Conservation (phyloP, 202 grass and related monocot genomes). For the Brachypodium distachyon region DNA sequence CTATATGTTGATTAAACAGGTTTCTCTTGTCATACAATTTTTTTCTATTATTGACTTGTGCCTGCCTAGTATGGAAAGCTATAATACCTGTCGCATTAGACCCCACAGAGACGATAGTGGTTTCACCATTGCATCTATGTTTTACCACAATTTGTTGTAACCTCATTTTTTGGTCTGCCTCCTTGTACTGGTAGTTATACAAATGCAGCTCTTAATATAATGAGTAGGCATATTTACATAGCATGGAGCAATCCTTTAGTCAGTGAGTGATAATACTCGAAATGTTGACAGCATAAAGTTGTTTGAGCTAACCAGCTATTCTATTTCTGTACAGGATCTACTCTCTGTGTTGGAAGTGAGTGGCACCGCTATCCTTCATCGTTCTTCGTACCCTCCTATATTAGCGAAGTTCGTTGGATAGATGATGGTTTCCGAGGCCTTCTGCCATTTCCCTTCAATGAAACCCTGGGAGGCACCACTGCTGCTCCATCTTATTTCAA, state of each 20-base stretch:
- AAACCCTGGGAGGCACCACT: conserved; percentile 80
- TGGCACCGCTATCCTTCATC: conserved; percentile 96
- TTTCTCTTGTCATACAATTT: background rate
- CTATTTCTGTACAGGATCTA: conserved; percentile 45
- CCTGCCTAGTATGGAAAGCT: background rate
- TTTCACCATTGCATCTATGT: background rate
- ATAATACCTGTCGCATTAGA: background rate
- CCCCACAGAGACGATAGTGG: background rate
- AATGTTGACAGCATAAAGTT: background rate
- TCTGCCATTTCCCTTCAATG: conserved; percentile 93
- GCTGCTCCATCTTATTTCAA: conserved; percentile 91
- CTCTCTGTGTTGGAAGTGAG: conserved; percentile 86
- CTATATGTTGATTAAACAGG: background rate
- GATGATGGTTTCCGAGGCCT: conserved; percentile 92
- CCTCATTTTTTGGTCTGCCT: background rate
- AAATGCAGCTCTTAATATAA: background rate
- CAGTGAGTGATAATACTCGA: background rate
- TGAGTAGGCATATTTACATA: background rate
- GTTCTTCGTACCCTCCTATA: conserved; percentile 81
- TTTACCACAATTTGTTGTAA: background rate
- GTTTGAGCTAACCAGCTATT: background rate
- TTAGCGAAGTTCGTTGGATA: conserved; percentile 87
- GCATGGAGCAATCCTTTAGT: background rate
- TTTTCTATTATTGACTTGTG: background rate
- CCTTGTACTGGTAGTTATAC: background rate